Percentiles rank a stretch among this genome's conserved stretches.
Conservation (phyloP, 2,329 filamentous ascomycete species). For the Ascochyta koolunga region DNA sequence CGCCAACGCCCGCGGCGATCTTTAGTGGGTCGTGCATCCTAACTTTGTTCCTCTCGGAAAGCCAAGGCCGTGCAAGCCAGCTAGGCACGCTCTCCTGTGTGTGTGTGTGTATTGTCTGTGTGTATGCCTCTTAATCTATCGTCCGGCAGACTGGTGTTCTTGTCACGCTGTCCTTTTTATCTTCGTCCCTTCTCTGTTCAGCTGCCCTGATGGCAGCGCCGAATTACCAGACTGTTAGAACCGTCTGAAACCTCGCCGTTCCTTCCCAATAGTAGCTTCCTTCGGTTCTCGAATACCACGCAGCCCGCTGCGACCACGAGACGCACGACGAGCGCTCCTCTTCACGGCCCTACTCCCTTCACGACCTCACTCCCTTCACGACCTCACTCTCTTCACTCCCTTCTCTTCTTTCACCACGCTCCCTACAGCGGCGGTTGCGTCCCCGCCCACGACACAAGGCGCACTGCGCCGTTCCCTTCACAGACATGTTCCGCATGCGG, state of each 20-base stretch:
- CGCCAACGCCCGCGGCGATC: conserved; percentile 8
- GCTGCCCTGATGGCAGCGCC: conserved; percentile 25
- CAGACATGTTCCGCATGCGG: conserved; percentile 62
- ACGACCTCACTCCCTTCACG: not conserved
- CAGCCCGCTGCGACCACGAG: not conserved
- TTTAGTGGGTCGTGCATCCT: conserved; percentile 24
- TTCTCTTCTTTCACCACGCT: not conserved
- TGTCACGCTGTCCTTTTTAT: conserved; percentile 9
- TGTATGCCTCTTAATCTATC: conserved; percentile 18
- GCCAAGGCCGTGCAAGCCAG: conserved; percentile 32
- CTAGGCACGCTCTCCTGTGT: conserved; percentile 20
- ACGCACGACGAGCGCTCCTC: not conserved
- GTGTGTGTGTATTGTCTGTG: conserved; percentile 18
- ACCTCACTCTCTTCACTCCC: not conserved
- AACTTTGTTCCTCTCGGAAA: conserved; percentile 20
- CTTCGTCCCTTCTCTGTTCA: conserved; percentile 1
- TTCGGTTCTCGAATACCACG: not conserved
- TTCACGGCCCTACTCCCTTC: not conserved
- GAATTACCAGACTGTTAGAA: conserved; percentile 8
- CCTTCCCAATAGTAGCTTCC: not conserved
- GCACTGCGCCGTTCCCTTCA: conserved; percentile 12
- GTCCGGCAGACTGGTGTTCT: conserved; percentile 3
- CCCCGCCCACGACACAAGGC: conserved; percentile 15
- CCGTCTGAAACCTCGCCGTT: conserved; percentile 7
- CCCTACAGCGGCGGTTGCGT: conserved; percentile 5